Evolutionary conservation across 495 filamentous ascomycete species (phyloP), one percentile per base, ranked within the genome.

Genomic region (Penicillium longicatenatum): DNA sequence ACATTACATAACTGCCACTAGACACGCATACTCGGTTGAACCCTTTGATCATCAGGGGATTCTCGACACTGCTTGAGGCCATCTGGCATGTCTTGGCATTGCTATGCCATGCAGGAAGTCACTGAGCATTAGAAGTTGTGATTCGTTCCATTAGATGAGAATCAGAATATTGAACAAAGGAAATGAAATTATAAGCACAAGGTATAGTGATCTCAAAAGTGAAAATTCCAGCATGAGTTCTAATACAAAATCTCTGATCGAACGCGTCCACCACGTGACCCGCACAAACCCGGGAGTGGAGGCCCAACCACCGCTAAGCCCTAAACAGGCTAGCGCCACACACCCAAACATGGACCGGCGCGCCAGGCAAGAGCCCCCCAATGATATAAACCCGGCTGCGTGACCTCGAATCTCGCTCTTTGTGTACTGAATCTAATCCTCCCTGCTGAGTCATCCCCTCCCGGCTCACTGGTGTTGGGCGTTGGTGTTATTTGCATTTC

Each of bases 301-400:
- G 63, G 65, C 60, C 63, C 57, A 63, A 61, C 60, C 63, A 50
- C 58, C 33, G 33, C 66, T 70, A 71, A 57, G 6, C 66, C 68
- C 3, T 0, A 61, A 53, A 0, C 0, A 42, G 73, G 2, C 64
- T 76, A 77, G 76, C 51, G 58, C 41, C 31, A 33, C 65, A 63
- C 61, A 70, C 67, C 69, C 75, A 75, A 73, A 74, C 72, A 77
- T 75, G 70, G 73, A 64, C 70, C 68, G 64, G 69, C 75, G 75
- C 75, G 71, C 68, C 71, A 67, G 67, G 69, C 66, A 63, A 69
- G 71, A 73, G 73, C 69, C 68, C 65, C 69, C 72, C 75, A 74
- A 77, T 79, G 73, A 76, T 79, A 77, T 77, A 79, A 77, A 78
- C 75, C 66, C 73, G 74, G 68, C 75, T 70, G 75, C 74, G 74